A percentile compares a stretch with the other conserved stretches of the same genome.
phyloP scores from a whole-genome alignment of 2,329 filamentous ascomycete genomes.

The Aspergillus sp. region DNA sequence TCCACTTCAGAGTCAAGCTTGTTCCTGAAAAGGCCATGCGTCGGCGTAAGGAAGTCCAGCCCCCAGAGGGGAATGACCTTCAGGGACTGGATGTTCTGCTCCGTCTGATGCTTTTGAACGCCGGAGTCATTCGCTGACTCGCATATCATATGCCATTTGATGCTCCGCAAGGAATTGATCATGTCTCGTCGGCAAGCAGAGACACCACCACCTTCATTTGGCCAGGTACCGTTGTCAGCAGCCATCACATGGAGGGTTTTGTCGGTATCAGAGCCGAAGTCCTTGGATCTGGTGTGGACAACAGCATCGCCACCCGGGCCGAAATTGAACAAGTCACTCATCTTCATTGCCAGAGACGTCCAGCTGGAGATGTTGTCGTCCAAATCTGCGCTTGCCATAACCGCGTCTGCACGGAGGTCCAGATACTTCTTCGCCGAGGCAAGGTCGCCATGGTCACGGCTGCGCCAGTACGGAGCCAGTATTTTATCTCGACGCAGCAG shows the following conservation, averaged over 20 bases:
- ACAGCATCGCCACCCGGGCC: conserved; percentile 46
- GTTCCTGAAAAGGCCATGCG: conserved; percentile 47
- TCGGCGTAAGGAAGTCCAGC: conserved; percentile 43
- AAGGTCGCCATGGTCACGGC: conserved; percentile 36
- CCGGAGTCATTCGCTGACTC: conserved; percentile 49
- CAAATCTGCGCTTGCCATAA: conserved; percentile 44
- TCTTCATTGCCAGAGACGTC: conserved; percentile 43
- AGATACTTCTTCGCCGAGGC: conserved; percentile 36
- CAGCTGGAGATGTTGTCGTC: conserved; percentile 44
- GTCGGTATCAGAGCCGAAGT: conserved; percentile 40
- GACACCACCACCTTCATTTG: conserved; percentile 45
- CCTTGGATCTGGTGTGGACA: conserved; percentile 41
- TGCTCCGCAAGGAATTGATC: conserved; percentile 45
- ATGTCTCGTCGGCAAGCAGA: conserved; percentile 48
- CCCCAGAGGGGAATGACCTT: conserved; percentile 49
- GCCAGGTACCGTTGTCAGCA: conserved; percentile 45
- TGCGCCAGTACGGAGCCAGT: conserved; percentile 38
- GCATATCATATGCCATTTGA: conserved; percentile 47
- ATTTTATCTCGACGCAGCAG: conserved; percentile 40
- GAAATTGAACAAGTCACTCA: conserved; percentile 44
- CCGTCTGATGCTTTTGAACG: conserved; percentile 47
- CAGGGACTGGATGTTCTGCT: conserved; percentile 46
- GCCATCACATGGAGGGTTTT: conserved; percentile 45
- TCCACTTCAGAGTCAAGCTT: conserved; percentile 44
- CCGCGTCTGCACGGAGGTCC: conserved; percentile 38